Evolutionary conservation across 106 monocot species (phyloP), one percentile per base, ranked within the genome.

Genomic region (Triglochin maritima): DNA sequence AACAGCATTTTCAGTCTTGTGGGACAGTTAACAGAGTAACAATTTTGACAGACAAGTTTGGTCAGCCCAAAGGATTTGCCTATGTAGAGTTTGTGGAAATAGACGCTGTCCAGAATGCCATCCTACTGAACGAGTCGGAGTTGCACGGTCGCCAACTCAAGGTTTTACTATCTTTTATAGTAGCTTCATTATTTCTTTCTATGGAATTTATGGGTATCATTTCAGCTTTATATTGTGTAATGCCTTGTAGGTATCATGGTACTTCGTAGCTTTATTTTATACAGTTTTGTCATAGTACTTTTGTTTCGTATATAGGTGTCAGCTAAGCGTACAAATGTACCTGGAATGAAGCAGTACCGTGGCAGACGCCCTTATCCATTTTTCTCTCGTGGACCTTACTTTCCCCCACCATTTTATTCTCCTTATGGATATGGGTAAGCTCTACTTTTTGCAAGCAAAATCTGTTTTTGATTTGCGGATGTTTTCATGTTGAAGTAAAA

Each of bases 1-100:
- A 80, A n/a, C 75, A 75, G 51, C 80, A 80, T 50, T 80, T 80
- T 54, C 80, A 80, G 60, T 80, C 80, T 49, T 80, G 80, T 76
- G 80, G 80, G 46, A 80, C 80, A 11, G 80, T 80, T 14, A 80
- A 76, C 67, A 80, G 80, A 71, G 71, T 80, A 12, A 80, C 80
- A 49, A 80, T 80, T 56, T 60, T 80, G 47, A 76, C 80, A 47
- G 80, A 80, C 70, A 80, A 80, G 49, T 80, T 80, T 67, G 80
- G 80, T 61, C 80, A 76, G n/a, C 80, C 80, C 3, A 80, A 80
- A 56, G 80, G 80, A 41, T 80, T 80, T 71, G 75, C 80, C 8
- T 80, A 80, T 72, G 80, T 80, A 17, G 80, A 80, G 67, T 80
- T 80, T 62, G 69, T 80, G 61, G 76, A 80, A 74, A 67, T 63